These are phyloP conservation scores for Rubia peregrina DNA, from an alignment of 305 asterid genomes.

Conservation along the genomic window DNA sequence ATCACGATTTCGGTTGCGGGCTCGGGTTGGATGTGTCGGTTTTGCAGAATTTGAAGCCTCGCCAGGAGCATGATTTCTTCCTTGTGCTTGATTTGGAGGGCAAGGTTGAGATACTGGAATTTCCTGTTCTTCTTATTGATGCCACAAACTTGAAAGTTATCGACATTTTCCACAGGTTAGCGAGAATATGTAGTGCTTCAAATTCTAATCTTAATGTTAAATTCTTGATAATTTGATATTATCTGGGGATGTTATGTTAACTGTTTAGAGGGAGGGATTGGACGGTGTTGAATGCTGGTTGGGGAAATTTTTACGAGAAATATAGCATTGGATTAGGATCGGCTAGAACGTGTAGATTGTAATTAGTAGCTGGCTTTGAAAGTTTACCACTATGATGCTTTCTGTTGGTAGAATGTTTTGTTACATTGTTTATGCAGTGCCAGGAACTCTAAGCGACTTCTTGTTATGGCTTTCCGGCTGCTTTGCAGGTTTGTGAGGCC, in stretches of 20 bases:
- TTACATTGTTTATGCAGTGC: background rate
- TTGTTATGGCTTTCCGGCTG: constrained; percentile 5
- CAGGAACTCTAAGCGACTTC: background rate
- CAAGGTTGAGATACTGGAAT: constrained; percentile 91
- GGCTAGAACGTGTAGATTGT: background rate
- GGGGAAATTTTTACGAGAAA: background rate
- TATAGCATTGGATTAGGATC: background rate
- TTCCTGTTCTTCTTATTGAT: constrained; percentile 79
- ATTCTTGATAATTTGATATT: background rate
- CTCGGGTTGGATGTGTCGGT: constrained; percentile 26
- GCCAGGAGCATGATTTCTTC: constrained; percentile 65
- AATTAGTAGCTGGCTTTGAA: background rate
- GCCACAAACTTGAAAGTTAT: constrained; percentile 65
- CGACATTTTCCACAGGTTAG: constrained; percentile 73
- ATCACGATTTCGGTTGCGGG: constrained; percentile 50
- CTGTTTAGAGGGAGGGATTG: background rate
- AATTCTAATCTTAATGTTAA: background rate
- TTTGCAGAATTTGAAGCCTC: constrained; percentile 25
- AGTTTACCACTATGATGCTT: background rate
- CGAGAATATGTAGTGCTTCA: background rate
- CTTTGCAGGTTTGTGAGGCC: constrained; percentile 89
- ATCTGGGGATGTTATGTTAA: background rate
- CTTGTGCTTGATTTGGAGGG: constrained; percentile 98
- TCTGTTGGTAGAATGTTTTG: background rate
- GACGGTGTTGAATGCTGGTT: background rate